These are phyloP conservation scores for Fusarium sp. DNA, from an alignment of 2,329 filamentous ascomycete genomes.

Conservation along the genomic window DNA sequence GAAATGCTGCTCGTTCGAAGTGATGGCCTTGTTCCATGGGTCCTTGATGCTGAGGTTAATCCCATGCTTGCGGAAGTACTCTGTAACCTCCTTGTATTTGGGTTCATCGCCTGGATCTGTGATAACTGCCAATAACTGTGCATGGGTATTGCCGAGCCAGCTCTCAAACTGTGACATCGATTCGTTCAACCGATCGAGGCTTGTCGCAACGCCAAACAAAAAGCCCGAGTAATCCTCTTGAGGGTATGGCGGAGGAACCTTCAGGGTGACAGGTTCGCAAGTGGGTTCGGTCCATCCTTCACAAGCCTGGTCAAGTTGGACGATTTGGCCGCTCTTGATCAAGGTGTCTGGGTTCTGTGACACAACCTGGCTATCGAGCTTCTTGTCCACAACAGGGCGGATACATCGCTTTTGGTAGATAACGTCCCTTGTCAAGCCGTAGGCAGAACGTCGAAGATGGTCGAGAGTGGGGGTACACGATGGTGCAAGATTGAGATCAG, in stretches of 20 bases:
- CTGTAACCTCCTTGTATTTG: conserved; percentile 50
- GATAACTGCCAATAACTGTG: conserved; percentile 65
- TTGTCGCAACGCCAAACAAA: conserved; percentile 70
- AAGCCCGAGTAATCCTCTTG: conserved; percentile 62
- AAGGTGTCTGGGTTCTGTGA: conserved; percentile 56
- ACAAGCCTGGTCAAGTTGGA: conserved; percentile 50
- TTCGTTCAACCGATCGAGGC: conserved; percentile 62
- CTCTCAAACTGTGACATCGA: conserved; percentile 66
- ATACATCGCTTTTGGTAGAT: conserved; percentile 62
- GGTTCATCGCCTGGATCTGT: conserved; percentile 57
- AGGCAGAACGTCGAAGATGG: conserved; percentile 49
- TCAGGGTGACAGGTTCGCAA: conserved; percentile 61
- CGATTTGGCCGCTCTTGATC: conserved; percentile 51
- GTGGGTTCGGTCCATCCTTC: conserved; percentile 40
- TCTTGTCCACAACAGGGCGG: conserved; percentile 52
- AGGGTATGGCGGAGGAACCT: conserved; percentile 61
- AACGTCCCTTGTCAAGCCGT: conserved; percentile 58
- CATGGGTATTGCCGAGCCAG: conserved; percentile 66
- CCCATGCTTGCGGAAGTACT: conserved; percentile 48
- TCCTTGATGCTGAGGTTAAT: conserved; percentile 54
- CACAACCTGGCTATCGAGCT: conserved; percentile 55
- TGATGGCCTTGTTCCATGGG: conserved; percentile 53
- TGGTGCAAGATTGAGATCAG: conserved; percentile 36
- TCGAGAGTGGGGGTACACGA: conserved; percentile 50
- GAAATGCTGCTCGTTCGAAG: conserved; percentile 69